Base-by-base conservation (phyloP, 768 basidiomycete species). In the Naganishia friedmannii region DNA sequence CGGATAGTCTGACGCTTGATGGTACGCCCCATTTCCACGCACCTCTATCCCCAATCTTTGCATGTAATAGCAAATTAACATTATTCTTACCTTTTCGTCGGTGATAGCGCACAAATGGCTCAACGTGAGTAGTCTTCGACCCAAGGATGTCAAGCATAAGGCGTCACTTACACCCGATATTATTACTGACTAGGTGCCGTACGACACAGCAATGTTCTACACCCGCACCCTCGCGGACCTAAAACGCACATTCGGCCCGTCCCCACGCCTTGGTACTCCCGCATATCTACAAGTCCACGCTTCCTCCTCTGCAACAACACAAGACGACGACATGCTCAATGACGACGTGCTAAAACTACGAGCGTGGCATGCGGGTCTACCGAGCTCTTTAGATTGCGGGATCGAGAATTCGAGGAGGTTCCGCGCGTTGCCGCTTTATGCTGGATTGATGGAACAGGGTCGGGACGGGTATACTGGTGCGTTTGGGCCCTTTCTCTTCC, bases 371-470 rank as follows among this genome's bases (percentile, higher is more conserved):
- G 37, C 69, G n/a, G 34, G 68, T 15, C 72, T 83, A 13, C 78
- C 81, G 0, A 78, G 76, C 26, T 83, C 84, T 1, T 75, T 84
- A 26, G 83, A 83, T 72, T 73, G 79, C 37, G 74, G 75, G 39
- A 77, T 84, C 54, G 84, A 85, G 68, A 85, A 84, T 73, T 83
- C 82, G 1, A 73, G 83, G 13, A 75, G 84, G 13, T 83, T 84
- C 74, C 76, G 83, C 10, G 83, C 82, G 0, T 74, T 85, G 17
- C 82, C 83, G 0, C 58, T 85, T 15, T 81, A 81, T 70, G 79
- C 82, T 3, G 78, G 80, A 26, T 75, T 85, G 21, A 51, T 84
- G 32, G 77, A 77, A 32, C 75, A 82, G 17, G 84, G 84, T 13
- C 72, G 73, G 53, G 71, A 79, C 12, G 84, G 84, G 2, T 84